phyloP scores from a whole-genome alignment of 495 filamentous ascomycete genomes.

The Trichoderma erinaceum region DNA sequence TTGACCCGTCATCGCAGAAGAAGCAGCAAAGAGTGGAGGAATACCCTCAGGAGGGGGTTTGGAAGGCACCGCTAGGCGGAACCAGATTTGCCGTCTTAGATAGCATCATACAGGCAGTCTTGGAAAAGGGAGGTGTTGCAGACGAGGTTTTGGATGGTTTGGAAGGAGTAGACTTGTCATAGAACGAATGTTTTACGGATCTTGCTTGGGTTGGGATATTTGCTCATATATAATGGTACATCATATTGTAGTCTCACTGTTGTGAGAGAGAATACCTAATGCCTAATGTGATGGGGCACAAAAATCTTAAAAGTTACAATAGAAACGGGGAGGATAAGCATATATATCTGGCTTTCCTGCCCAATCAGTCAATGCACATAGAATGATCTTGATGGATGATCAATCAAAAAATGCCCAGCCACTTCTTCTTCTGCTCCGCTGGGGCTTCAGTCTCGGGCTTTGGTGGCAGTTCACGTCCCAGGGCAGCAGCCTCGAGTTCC shows the following conservation, averaged over 20 bases:
- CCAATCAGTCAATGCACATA: conserved; percentile 11
- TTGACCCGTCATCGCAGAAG: conserved; percentile 35
- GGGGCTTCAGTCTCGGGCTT: conserved; percentile 8
- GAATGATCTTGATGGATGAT: conserved; percentile 22
- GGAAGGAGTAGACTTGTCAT: conserved; percentile 52
- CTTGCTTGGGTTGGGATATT: background rate
- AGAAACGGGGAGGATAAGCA: background rate
- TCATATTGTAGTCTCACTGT: background rate
- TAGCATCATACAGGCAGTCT: conserved; percentile 58
- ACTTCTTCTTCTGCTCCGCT: conserved; percentile 32
- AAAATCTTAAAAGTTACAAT: background rate
- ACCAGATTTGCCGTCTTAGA: conserved; percentile 61
- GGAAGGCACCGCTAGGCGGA: conserved; percentile 71
- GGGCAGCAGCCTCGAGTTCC: conserved; percentile 11
- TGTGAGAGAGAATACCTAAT: background rate
- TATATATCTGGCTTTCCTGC: background rate
- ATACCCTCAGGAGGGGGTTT: conserved; percentile 62
- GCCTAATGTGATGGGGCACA: background rate
- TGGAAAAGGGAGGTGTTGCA: conserved; percentile 67
- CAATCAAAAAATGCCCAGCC: conserved; percentile 38
- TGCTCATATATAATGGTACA: background rate
- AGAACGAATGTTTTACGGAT: conserved; percentile 7
- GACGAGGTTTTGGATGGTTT: conserved; percentile 79
- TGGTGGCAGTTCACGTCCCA: conserved; percentile 10
- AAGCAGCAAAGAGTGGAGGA: conserved; percentile 34